phyloP scores from a whole-genome alignment of 345 rosid species.

The sweet orange (Citrus sinensis) region DNA sequence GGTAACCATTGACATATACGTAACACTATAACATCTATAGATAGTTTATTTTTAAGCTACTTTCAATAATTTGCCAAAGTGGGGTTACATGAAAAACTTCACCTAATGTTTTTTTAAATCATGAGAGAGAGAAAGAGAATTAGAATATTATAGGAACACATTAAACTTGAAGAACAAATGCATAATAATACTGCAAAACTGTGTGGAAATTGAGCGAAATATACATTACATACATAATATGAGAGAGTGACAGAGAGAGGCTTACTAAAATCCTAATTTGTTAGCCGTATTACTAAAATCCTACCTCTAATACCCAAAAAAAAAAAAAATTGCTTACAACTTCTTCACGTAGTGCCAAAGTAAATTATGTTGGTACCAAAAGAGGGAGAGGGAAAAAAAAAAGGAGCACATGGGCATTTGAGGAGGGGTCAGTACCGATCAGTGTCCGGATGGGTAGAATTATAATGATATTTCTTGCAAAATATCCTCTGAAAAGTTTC shows the following conservation, averaged over 20 bases:
- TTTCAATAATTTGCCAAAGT: neutral
- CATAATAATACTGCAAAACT: slow-evolving; percentile 32
- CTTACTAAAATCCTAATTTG: slow-evolving; percentile 13
- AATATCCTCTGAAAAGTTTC: neutral
- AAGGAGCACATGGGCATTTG: neutral
- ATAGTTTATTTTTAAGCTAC: neutral
- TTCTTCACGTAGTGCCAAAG: slow-evolving; percentile 1
- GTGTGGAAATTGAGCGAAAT: slow-evolving; percentile 28
- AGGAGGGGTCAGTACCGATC: neutral
- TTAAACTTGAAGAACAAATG: slow-evolving; percentile 8
- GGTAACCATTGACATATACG: slow-evolving; percentile 11
- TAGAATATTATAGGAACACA: neutral
- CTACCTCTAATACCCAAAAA: neutral
- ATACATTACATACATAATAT: slow-evolving; percentile 35
- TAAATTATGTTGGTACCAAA: neutral
- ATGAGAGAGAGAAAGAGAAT: neutral
- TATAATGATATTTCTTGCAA: neutral
- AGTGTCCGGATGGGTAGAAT: neutral
- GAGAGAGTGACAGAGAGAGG: neutral
- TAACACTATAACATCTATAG: neutral
- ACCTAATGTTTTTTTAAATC: neutral
- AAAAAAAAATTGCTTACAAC: slow-evolving; percentile 9
- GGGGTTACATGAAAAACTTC: neutral
- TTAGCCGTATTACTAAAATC: slow-evolving; percentile 19
- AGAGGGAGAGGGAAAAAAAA: no score